These are phyloP conservation scores for Neonectria faginata DNA, from an alignment of 2,329 filamentous ascomycete genomes.

Conservation along the genomic window DNA sequence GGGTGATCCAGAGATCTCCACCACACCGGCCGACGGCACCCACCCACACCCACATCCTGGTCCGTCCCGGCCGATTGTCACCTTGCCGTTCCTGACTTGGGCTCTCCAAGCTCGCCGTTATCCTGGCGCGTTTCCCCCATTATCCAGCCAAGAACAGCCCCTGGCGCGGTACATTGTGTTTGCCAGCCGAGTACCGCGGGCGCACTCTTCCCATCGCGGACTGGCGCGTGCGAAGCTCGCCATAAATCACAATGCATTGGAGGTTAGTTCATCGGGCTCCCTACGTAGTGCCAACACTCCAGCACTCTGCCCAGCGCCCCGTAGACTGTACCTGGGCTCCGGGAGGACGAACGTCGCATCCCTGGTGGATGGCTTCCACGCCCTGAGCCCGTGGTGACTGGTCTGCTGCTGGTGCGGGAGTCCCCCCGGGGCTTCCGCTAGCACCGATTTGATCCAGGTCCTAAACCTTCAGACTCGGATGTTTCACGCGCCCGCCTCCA, in stretches of 20 bases:
- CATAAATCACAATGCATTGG: constrained; percentile 5
- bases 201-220: constrained; percentile 13
- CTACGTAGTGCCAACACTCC: not conserved
- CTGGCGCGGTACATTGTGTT: constrained; percentile 33
- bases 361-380: constrained; percentile 21
- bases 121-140: constrained; percentile 25
- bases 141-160: constrained; percentile 23
- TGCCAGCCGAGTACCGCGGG: constrained; percentile 27
- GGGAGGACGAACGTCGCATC: constrained; percentile 23
- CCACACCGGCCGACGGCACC: constrained; percentile 29
- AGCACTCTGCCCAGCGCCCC: constrained; percentile 13
- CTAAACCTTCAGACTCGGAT: constrained; percentile 37
- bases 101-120: constrained; percentile 35
- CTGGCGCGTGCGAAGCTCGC: constrained; percentile 18
- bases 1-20: constrained; percentile 28
- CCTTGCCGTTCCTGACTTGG: constrained; percentile 46
- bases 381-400: constrained; percentile 11
- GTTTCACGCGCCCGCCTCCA: constrained; percentile 44
- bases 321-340: constrained; percentile 16
- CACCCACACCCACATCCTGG: constrained; percentile 36
- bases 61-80: constrained; percentile 43
- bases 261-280: constrained; percentile 21
- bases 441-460: constrained; percentile 36
- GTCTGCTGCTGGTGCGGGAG: constrained; percentile 32
- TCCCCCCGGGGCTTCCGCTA: constrained; percentile 28